Base-by-base conservation (phyloP, 129 eudicot species). In the Mikania micrantha region DNA sequence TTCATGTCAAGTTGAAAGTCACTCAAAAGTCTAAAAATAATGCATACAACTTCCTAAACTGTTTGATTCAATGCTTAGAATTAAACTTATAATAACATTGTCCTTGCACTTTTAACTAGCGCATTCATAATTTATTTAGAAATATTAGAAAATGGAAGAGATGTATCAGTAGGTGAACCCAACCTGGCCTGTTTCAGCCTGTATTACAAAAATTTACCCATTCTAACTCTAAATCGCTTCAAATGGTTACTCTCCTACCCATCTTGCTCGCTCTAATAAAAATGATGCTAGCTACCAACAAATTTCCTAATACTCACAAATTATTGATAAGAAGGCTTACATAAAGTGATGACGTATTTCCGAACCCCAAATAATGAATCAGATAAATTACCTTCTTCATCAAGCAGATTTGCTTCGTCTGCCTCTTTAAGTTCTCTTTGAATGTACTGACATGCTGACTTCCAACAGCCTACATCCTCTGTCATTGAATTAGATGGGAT, bases 331-430 rank as follows among this genome's bases (percentile, higher is more conserved):
- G 4, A 76, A 60, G 56, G 29, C 34, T 36, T 41, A 10, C 38
- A 47, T 38, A 20, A 32, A 29, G n/a, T n/a, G n/a, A n/a, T n/a
- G n/a, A n/a, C n/a, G n/a, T 32, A 29, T 65, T 38, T 57, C 27
- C 32, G n/a, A 57, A 69, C 74, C 44, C 31, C 64, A 56, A 44
- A 41, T 74, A 74, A 44, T 4, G 64, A 34, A 66, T 15, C 42
- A 58, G 28, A 49, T 64, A 36, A 34, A 60, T 58, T 76, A 83
- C 95, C 97, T 87, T 87, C 87, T 85, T 87, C 97, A 77, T 90
- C 92, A 65, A 90, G 85, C 79, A 90, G 81, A 83, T 90, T 90
- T 35, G 79, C 85, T 72, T 90, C 97, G 73, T 90, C 95, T 28
- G 97, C 97, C 54, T 84, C 95, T 21, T 62, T 76, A 38, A 90